phyloP scores from a whole-genome alignment of 1,139 yeast species.

The Suhomyces anneliseae region DNA sequence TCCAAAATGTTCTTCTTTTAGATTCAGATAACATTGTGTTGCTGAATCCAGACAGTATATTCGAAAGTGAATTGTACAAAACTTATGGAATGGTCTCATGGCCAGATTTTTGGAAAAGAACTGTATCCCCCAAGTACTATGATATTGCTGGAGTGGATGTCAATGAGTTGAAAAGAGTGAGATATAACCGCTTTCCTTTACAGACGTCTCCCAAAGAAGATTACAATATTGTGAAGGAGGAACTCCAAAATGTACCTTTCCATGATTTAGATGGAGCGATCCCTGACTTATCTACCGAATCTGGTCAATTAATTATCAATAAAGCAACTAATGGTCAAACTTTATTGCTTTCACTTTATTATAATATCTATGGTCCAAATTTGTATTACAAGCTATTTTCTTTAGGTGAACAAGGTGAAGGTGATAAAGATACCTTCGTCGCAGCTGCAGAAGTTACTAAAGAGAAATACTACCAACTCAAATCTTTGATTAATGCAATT shows the following conservation, averaged over 20 bases:
- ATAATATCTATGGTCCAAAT: conserved; percentile 59
- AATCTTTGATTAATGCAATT: conserved; percentile 30
- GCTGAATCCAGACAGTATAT: conserved; percentile 41
- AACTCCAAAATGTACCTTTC: conserved; percentile 23
- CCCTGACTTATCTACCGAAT: conserved; percentile 63
- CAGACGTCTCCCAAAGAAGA: conserved; percentile 7
- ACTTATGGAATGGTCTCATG: conserved; percentile 65
- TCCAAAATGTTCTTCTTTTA: conserved; percentile 41
- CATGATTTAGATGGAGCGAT: conserved; percentile 60
- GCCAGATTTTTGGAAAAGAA: conserved; percentile 84
- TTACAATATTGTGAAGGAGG: conserved; percentile 9
- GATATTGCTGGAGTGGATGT: conserved; percentile 58
- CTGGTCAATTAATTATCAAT: conserved; percentile 59
- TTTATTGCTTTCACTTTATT: conserved; percentile 51
- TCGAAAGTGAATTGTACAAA: conserved; percentile 54
- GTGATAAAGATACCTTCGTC: conserved; percentile 65
- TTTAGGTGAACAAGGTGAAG: conserved; percentile 64
- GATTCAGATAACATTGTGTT: conserved; percentile 46
- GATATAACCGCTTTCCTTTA: conserved; percentile 17
- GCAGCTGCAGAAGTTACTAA: conserved; percentile 55
- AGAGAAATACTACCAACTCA: conserved; percentile 54
- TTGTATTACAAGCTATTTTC: conserved; percentile 56
- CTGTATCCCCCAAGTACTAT: conserved; percentile 68
- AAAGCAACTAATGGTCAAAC: conserved; percentile 55
- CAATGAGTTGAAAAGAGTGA: conserved; percentile 27